These are phyloP conservation scores for Agaricales sp. DNA, from an alignment of 1,284 basidiomycete genomes.

Conservation along the genomic window DNA sequence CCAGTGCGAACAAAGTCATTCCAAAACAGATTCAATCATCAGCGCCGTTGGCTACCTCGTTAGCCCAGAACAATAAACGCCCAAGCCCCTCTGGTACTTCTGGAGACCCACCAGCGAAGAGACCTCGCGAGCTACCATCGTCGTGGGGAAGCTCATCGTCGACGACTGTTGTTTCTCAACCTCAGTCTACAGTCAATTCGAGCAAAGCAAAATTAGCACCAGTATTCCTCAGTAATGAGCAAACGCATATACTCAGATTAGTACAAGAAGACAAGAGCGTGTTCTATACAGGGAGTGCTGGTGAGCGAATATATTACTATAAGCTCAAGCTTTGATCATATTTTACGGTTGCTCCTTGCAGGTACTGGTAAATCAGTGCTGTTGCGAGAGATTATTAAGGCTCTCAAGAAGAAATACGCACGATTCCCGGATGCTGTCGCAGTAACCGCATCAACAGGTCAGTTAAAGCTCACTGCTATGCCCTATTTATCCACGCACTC, in stretches of 20 bases:
- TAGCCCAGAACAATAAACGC: constrained; percentile 34
- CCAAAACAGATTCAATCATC: constrained; percentile 9
- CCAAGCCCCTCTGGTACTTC: constrained; percentile 22
- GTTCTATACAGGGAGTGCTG: constrained; percentile 98
- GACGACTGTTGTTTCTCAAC: constrained; percentile 8
- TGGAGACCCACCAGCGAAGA: constrained; percentile 35
- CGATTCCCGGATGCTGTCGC: constrained; percentile 66
- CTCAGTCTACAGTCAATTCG: constrained; percentile 8
- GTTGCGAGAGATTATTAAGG: constrained; percentile 81
- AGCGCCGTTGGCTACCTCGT: constrained; percentile 20
- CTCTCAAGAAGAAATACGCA: constrained; percentile 39
- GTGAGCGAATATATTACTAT: constrained; percentile 41
- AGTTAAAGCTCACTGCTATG: constrained; percentile 8
- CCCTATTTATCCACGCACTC: no score
- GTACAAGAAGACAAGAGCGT: constrained; percentile 66
- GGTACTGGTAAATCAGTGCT: constrained; percentile 95
- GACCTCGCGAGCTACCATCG: constrained; percentile 40
- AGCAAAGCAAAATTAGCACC: constrained; percentile 27
- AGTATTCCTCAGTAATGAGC: constrained; percentile 71
- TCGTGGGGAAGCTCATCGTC: constrained; percentile 24
- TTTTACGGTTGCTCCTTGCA: constrained; percentile 18
- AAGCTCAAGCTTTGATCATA: constrained; percentile 1
- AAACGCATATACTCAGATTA: constrained; percentile 71
- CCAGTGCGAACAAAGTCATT: constrained; percentile 13
- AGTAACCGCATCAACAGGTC: constrained; percentile 87